These are phyloP conservation scores for Myxozyma udenii DNA, from an alignment of 805 yeast species.

Conservation along the genomic window DNA sequence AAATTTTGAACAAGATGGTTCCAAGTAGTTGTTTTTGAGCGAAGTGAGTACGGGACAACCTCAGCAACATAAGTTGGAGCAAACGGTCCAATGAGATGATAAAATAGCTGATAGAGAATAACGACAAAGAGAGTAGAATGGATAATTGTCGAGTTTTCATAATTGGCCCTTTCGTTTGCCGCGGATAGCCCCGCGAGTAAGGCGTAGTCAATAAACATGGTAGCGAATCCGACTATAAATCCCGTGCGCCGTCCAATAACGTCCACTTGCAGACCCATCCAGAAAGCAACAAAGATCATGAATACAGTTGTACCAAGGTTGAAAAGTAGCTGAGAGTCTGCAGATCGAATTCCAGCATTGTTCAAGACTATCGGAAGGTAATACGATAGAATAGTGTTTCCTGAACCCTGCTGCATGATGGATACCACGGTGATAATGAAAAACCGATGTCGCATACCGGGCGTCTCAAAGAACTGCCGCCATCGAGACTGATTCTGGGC, in stretches of 20 bases:
- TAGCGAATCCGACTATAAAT: constrained; percentile 37
- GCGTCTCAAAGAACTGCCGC: constrained; percentile 42
- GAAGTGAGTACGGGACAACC: constrained; percentile 31
- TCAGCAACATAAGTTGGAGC: constrained; percentile 48
- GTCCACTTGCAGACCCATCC: constrained; percentile 35
- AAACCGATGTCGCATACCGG: constrained; percentile 46
- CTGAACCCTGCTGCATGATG: constrained; percentile 48
- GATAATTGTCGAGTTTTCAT: constrained; percentile 20
- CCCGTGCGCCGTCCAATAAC: constrained; percentile 29
- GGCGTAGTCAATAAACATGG: constrained; percentile 43
- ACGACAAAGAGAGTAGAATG: constrained; percentile 53
- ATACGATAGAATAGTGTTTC: constrained; percentile 53
- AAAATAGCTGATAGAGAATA: constrained; percentile 38
- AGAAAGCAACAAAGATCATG: constrained; percentile 33
- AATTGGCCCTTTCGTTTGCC: constrained; percentile 30
- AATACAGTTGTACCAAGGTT: constrained; percentile 52
- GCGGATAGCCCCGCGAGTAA: constrained; percentile 50
- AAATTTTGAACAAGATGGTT: constrained; percentile 35
- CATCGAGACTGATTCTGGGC: constrained; percentile 44
- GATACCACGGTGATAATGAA: constrained; percentile 40
- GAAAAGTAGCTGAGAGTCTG: constrained; percentile 33
- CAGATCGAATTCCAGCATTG: constrained; percentile 53
- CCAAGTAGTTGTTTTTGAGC: constrained; percentile 33
- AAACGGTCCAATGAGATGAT: constrained; percentile 42
- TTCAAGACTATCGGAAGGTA: constrained; percentile 51